Percentiles rank a stretch among this genome's conserved stretches.
These are phyloP conservation scores for Naganishia vishniacii DNA, from an alignment of 768 basidiomycete species.

Conservation along the genomic window DNA sequence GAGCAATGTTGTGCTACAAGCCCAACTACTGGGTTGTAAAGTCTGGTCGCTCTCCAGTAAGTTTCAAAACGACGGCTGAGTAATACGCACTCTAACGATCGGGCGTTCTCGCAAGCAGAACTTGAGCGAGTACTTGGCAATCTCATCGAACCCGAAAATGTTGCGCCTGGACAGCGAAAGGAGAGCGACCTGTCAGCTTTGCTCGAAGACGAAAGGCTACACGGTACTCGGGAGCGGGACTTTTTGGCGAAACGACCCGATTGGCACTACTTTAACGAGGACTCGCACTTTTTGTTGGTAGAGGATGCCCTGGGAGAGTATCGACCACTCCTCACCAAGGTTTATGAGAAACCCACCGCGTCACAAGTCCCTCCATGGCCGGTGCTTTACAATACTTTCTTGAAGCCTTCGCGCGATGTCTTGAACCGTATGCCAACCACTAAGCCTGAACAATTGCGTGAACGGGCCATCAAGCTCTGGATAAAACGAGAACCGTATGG, in stretches of 20 bases:
- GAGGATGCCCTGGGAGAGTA: constrained; percentile 80
- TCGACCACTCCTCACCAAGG: constrained; percentile 75
- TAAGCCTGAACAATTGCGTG: constrained; percentile 36
- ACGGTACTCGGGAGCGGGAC: constrained; percentile 88
- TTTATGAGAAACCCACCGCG: constrained; percentile 61
- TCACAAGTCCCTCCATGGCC: constrained; percentile 60
- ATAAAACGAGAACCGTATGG: constrained; percentile 28
- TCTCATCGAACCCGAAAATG: constrained; percentile 34
- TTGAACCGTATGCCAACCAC: background rate
- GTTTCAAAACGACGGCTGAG: no score
- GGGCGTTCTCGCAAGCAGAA: constrained; percentile 38
- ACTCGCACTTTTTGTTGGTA: constrained; percentile 75
- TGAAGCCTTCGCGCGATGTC: constrained; percentile 22
- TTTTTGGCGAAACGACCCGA: constrained; percentile 80
- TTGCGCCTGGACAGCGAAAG: constrained; percentile 31
- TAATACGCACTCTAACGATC: no score
- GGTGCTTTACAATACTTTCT: constrained; percentile 56
- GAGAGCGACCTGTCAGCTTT: constrained; percentile 49
- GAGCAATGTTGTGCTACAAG: constrained; percentile 57
- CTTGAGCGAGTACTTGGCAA: constrained; percentile 45
- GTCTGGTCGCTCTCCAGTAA: constrained; percentile 66
- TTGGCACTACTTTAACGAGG: constrained; percentile 74
- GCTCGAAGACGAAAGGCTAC: constrained; percentile 70
- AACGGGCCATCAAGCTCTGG: constrained; percentile 40
- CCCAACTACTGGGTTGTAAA: constrained; percentile 68